Base-by-base conservation (phyloP, 129 eudicot species). In the Smallanthus sonchifolius region DNA sequence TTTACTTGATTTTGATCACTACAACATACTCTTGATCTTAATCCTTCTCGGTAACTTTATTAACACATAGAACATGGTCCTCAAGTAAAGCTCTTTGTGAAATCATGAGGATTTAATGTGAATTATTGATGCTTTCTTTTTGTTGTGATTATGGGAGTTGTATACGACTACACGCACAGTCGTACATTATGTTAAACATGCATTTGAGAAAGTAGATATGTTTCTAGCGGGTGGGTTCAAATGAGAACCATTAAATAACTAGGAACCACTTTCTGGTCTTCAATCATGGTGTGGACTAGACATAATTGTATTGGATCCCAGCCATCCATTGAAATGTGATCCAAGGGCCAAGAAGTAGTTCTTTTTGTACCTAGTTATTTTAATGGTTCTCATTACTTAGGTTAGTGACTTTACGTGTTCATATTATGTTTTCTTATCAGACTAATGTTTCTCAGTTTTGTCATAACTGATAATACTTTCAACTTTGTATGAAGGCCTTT, bases 401-500 rank as follows among this genome's bases (percentile, higher is more conserved):
- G 49, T 11, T 44, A 44, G 14, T 9, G 1, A 1, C 30, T 42
- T n/a, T 57, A 52, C 19, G 39, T 59, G 39, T 59, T 59, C 15
- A 28, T 56, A 56, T 20, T 28, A 42, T 57, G 30, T 15, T 28
- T 24, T 8, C 17, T 10, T 47, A 52, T 56, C 13, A 56, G n/a
- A n/a, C n/a, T n/a, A n/a, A n/a, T n/a, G n/a, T 43, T 42, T 39
- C 15, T 73, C 36, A 35, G 32, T 36, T 5, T 35, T 40, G 43
- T 20, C 40, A 43, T 28, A 37, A 36, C 38, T 55, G 6, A 24
- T n/a, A 54, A 1, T 37, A 20, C 57, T 75, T 11, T 16, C 11
- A 7, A 65, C 62, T 54, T 65, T 65, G 35, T 34, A n/a, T 62
- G 39, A 65, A 87, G 94, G 83, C 83, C 7, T 49, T 82, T 65